A percentile compares a stretch with the other conserved stretches of the same genome.
Evolutionary conservation across 768 basidiomycete species (phyloP).

Genomic region (Artomyces pyxidatus): DNA sequence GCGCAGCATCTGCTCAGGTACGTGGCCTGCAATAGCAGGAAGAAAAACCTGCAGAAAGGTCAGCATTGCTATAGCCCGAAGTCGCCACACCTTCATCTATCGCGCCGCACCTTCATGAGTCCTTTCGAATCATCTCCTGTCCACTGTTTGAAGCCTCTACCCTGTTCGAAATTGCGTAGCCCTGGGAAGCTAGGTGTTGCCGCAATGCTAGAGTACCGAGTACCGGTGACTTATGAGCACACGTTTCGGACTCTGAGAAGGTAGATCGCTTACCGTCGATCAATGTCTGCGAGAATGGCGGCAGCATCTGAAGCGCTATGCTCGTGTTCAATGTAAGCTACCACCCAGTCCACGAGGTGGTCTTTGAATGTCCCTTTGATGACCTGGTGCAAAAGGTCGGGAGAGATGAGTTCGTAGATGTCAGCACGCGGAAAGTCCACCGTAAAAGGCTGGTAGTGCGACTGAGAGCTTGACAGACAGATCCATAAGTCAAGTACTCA

Average conservation of each 20-base stretch:
- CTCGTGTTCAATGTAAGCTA: constrained; percentile 13
- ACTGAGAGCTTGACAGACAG: neutral
- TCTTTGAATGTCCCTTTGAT: constrained; percentile 29
- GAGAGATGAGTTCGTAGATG: constrained; percentile 23
- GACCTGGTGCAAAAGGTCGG: constrained; percentile 25
- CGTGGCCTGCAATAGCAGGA: too few relatives aligned
- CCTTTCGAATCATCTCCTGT: too few relatives aligned
- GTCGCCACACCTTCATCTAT: too few relatives aligned
- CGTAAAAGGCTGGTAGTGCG: constrained; percentile 23
- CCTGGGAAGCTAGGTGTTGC: too few relatives aligned
- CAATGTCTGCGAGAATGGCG: constrained; percentile 23
- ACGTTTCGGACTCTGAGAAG: too few relatives aligned
- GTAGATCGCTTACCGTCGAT: constrained; percentile 14
- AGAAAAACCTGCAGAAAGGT: too few relatives aligned
- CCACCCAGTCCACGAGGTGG: constrained; percentile 27
- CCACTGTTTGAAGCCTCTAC: too few relatives aligned
- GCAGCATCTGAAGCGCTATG: constrained; percentile 17
- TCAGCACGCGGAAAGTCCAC: constrained; percentile 25
- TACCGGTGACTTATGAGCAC: too few relatives aligned
- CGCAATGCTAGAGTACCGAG: too few relatives aligned
- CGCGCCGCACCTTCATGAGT: too few relatives aligned
- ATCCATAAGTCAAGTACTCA: constrained; percentile 2
- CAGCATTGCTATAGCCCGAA: too few relatives aligned
- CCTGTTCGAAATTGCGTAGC: neutral
- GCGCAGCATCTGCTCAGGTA: too few relatives aligned